These are phyloP conservation scores for Platanus orientalis DNA, from an alignment of 164 flowering plant species.

Conservation along the genomic window DNA sequence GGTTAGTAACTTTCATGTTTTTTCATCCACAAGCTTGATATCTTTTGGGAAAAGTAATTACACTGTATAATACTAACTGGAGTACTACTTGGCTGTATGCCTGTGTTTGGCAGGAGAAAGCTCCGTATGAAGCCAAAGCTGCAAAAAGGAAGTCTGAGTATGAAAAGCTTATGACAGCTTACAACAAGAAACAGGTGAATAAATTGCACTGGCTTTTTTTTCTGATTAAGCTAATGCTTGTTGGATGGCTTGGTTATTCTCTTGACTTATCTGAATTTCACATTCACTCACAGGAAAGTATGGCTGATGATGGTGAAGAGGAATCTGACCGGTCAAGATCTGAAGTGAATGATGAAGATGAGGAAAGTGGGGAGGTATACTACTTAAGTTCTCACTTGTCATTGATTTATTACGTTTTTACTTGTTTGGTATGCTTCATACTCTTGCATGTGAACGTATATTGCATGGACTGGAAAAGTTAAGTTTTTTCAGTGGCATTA, in stretches of 20 bases:
- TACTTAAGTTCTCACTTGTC: neutral
- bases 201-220: too few relatives aligned
- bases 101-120: constrained; percentile 74
- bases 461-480: too few relatives aligned
- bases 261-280: neutral
- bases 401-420: too few relatives aligned
- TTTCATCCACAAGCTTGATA: too few relatives aligned
- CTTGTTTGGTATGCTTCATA: too few relatives aligned
- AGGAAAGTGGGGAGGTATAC: constrained; percentile 36
- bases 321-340: constrained; percentile 65
- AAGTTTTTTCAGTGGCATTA: too few relatives aligned
- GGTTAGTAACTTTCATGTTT: too few relatives aligned
- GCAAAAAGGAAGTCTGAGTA: constrained; percentile 67
- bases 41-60: too few relatives aligned
- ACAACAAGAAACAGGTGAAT: constrained; percentile 62
- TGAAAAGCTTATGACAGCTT: constrained; percentile 64
- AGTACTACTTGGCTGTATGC: constrained; percentile 3
- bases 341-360: constrained; percentile 41
- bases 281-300: constrained; percentile 34
- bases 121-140: constrained; percentile 81
- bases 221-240: neutral
- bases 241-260: neutral
- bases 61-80: neutral
- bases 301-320: constrained; percentile 47
- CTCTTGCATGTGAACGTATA: neutral